Base-by-base conservation (phyloP, 2,329 filamentous ascomycete genomes). In the Ramularia collo-cygni region DNA sequence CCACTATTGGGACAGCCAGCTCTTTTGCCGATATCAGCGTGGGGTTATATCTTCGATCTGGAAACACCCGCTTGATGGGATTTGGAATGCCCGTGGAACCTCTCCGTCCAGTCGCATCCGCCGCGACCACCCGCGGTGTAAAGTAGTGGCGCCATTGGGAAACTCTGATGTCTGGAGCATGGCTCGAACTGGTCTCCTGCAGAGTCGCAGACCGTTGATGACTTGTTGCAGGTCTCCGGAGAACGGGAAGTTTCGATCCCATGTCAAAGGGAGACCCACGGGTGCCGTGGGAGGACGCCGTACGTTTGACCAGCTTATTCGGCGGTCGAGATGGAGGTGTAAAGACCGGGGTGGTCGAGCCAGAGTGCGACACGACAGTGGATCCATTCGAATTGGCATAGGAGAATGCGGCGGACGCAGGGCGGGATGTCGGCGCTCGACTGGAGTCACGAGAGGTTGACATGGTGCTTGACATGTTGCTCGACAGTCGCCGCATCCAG, bases 281-380 rank as follows among this genome's bases (percentile, higher is more conserved):
- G 37, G 67, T 57, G 37, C 65, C 65, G 48, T 72, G 71, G 33
- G 69, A 65, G 14, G 81, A 77, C 3, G 79, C 72, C 27, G 76
- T 72, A 44, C 83, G 77, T 64, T 90, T 90, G 37, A 88, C 83
- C 28, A 89, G 70, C 65, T 86, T 88, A 62, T 89, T 89, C 13
- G 79, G 81, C 28, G 76, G 68, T 21, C 77, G 61, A 12, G 63
- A 58, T 42, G 46, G 35, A 28, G 65, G 59, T 12, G 45, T 55
- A 15, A 83, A 61, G 42, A 87, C 82, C 12, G 82, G 79, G 16
- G 74, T 77, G 1, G 71, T 74, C 26, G 83, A 86, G 43, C 64
- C 65, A 38, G 65, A 59, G 46, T 68, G 59, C 9, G 69, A 69
- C 43, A 69, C 65, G 14, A 64, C 57, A 48, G 64, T 59, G 29